phyloP scores from a whole-genome alignment of 768 basidiomycete genomes.

The Leccinum fibrillosum region DNA sequence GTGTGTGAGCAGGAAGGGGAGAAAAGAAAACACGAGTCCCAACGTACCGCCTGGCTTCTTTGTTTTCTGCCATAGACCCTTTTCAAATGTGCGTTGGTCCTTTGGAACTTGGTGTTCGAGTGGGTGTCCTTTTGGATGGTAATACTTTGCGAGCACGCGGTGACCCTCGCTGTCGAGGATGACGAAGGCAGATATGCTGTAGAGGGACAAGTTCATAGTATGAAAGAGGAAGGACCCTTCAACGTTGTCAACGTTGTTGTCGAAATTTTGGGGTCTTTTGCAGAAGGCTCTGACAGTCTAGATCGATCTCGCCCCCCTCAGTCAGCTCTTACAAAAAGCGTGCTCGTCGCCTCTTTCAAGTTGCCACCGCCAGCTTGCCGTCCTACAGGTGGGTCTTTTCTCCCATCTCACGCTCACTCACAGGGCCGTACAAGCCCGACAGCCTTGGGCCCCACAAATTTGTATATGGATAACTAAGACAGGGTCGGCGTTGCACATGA shows the following conservation, averaged over 20 bases:
- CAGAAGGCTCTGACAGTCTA: conserved; percentile 1
- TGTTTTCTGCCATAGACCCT: conserved; percentile 93
- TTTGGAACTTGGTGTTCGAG: conserved; percentile 52
- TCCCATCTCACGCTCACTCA: conserved; percentile 23
- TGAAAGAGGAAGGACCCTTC: conserved; percentile 9
- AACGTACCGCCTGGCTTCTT: conserved; percentile 82
- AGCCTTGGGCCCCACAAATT: conserved; percentile 41
- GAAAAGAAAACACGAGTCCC: conserved; percentile 16
- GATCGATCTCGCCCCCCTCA: conserved; percentile 9
- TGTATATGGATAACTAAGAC: conserved; percentile 43
- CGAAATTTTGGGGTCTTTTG: too few species aligned
- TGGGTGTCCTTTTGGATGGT: conserved; percentile 60
- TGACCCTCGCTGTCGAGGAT: conserved; percentile 95
- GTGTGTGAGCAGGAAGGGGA: not conserved
- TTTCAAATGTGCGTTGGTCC: conserved; percentile 95
- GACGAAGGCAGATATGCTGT: conserved; percentile 82
- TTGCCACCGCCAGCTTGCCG: too few species aligned
- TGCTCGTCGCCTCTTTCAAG: conserved; percentile 27
- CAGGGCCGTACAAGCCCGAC: conserved; percentile 29
- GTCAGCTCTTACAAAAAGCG: conserved; percentile 17
- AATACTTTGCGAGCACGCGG: conserved; percentile 95
- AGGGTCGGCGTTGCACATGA: conserved; percentile 51
- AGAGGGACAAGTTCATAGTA: conserved; percentile 77
- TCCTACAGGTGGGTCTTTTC: conserved; percentile 35
- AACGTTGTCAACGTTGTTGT: not conserved